phyloP scores from a whole-genome alignment of 345 rosid species.

The Kandelia obovata region DNA sequence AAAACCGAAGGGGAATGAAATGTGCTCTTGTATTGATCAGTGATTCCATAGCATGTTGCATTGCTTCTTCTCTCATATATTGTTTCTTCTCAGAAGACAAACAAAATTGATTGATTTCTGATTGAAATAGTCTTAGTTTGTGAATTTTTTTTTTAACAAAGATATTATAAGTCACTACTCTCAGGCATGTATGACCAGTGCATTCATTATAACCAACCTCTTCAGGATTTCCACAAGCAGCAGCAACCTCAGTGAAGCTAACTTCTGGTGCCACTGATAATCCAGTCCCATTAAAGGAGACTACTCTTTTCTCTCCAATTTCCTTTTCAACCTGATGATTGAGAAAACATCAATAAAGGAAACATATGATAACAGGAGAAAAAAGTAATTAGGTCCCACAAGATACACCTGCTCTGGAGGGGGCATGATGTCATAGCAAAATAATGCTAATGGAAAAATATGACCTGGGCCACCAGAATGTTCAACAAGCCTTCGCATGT shows the following conservation, averaged over 20 bases:
- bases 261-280: slow-evolving; percentile 65
- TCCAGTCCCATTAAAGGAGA: slow-evolving; percentile 67
- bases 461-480: slow-evolving; percentile 82
- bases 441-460: slow-evolving; percentile 71
- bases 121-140: neutral
- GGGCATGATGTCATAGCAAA: slow-evolving; percentile 92
- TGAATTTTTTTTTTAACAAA: no score
- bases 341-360: slow-evolving; percentile 18
- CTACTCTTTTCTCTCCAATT: slow-evolving; percentile 81
- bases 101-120: neutral
- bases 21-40: neutral
- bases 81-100: neutral
- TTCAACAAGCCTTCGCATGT: slow-evolving; percentile 83
- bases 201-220: slow-evolving; percentile 49
- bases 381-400: slow-evolving; percentile 7
- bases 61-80: neutral
- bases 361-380: neutral
- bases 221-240: slow-evolving; percentile 52
- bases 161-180: no score
- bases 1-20: no score
- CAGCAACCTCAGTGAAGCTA: slow-evolving; percentile 49
- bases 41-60: neutral
- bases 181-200: slow-evolving; percentile 1
- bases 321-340: slow-evolving; percentile 79
- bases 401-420: slow-evolving; percentile 71